These are phyloP conservation scores for Boletus bicolor DNA, from an alignment of 768 basidiomycete species.

Conservation along the genomic window DNA sequence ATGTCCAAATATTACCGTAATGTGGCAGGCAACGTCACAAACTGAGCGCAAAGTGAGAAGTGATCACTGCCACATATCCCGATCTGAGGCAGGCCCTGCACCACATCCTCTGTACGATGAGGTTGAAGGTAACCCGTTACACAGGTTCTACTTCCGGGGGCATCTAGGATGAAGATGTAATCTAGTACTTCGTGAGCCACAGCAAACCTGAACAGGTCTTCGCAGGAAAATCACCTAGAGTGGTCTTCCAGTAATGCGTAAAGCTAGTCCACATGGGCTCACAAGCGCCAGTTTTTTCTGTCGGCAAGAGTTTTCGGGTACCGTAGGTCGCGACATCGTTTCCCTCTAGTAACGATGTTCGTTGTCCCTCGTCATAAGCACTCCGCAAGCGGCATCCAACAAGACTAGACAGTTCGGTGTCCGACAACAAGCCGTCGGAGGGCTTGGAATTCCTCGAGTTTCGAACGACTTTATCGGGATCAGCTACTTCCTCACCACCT, in stretches of 20 bases:
- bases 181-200: slow-evolving; percentile 45
- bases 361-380: slow-evolving; percentile 60
- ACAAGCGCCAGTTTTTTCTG: slow-evolving; percentile 48
- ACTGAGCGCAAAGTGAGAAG: slow-evolving; percentile 69
- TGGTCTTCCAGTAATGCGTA: slow-evolving; percentile 82
- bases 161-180: slow-evolving; percentile 80
- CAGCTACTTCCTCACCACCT: slow-evolving; percentile 39
- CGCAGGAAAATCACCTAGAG: slow-evolving; percentile 53
- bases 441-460: slow-evolving; percentile 60
- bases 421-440: slow-evolving; percentile 67
- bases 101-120: slow-evolving; percentile 54
- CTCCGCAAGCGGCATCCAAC: slow-evolving; percentile 48
- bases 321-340: slow-evolving; percentile 46
- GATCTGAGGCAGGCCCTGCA: slow-evolving; percentile 73
- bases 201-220: background rate
- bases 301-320: slow-evolving; percentile 39
- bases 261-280: slow-evolving; percentile 90
- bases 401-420: slow-evolving; percentile 52
- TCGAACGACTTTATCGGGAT: slow-evolving; percentile 71
- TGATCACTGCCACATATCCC: slow-evolving; percentile 87
- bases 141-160: slow-evolving; percentile 30
- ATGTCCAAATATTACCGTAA: slow-evolving; percentile 4
- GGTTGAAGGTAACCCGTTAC: slow-evolving; percentile 61
- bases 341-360: slow-evolving; percentile 12
- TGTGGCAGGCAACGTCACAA: slow-evolving; percentile 31